These are phyloP conservation scores for Cubamyces lactineus DNA, from an alignment of 768 basidiomycete species.

Conservation along the genomic window DNA sequence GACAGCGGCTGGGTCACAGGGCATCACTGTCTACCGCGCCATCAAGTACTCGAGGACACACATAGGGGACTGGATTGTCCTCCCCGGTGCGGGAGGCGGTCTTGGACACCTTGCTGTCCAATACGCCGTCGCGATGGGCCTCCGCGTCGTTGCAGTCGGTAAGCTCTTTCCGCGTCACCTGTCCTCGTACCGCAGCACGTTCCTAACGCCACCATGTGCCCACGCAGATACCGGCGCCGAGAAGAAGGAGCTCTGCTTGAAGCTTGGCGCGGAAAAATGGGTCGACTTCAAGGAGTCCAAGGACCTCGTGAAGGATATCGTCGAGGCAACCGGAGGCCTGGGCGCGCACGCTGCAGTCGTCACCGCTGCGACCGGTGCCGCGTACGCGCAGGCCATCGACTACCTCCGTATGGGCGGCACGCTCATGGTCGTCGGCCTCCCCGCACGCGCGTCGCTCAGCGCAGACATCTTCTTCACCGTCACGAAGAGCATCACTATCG, in stretches of 20 bases:
- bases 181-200: not conserved
- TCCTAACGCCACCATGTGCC: not conserved
- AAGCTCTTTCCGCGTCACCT: constrained; percentile 7
- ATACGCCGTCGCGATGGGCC: constrained; percentile 77
- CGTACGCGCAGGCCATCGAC: constrained; percentile 62
- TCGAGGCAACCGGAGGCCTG: constrained; percentile 60
- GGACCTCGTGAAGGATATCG: constrained; percentile 68
- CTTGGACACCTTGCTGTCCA: constrained; percentile 86
- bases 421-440: constrained; percentile 81
- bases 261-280: constrained; percentile 75
- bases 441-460: constrained; percentile 53
- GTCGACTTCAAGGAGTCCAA: constrained; percentile 76
- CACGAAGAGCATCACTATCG: constrained; percentile 60
- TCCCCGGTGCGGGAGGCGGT: constrained; percentile 81
- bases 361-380: constrained; percentile 50
- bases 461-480: constrained; percentile 77
- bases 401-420: constrained; percentile 76
- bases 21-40: constrained; percentile 85
- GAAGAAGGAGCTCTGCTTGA: constrained; percentile 62
- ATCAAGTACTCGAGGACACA: constrained; percentile 69
- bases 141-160: constrained; percentile 79
- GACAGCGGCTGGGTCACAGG: constrained; percentile 42
- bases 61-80: constrained; percentile 74
- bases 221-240: constrained; percentile 68
- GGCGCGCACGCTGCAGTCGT: constrained; percentile 77